These are phyloP conservation scores for Craspedostauros australis DNA, from an alignment of 108 stramenopile species.

Conservation along the genomic window DNA sequence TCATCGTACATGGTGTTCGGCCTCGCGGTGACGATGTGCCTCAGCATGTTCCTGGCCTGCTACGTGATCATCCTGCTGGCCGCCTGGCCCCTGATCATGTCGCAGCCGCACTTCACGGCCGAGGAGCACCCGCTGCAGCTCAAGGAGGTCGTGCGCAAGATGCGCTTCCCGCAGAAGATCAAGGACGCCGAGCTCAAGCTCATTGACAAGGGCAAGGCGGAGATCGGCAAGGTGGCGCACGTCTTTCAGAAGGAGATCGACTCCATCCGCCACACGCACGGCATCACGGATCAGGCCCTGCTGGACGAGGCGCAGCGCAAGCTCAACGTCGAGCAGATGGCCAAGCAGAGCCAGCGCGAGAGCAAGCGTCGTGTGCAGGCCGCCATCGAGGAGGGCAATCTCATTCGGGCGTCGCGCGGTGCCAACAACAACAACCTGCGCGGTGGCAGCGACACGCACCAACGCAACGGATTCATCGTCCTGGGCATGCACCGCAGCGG, in stretches of 20 bases:
- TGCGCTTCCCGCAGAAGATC: neutral
- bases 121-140: slow-evolving; percentile 16
- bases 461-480: slow-evolving; percentile 57
- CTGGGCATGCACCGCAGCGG: slow-evolving; percentile 88
- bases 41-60: slow-evolving; percentile 27
- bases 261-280: slow-evolving; percentile 22
- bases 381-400: neutral
- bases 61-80: slow-evolving; percentile 34
- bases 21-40: slow-evolving; percentile 21
- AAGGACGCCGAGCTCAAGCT: slow-evolving; percentile 2
- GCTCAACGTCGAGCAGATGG: slow-evolving; percentile 26
- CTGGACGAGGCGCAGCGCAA: slow-evolving; percentile 31
- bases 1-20: slow-evolving; percentile 44
- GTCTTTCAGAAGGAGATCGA: slow-evolving; percentile 20
- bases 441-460: neutral
- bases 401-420: neutral
- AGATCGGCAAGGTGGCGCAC: slow-evolving; percentile 17
- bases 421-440: neutral
- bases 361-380: neutral
- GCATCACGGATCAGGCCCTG: slow-evolving; percentile 31
- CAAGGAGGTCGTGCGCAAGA: slow-evolving; percentile 3
- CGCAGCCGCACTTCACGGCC: slow-evolving; percentile 4
- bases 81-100: slow-evolving; percentile 28
- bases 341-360: slow-evolving; percentile 6
- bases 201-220: slow-evolving; percentile 14